Evolutionary conservation across 192 early-diverging fungal species (phyloP).

Genomic region (Backusella westeae): DNA sequence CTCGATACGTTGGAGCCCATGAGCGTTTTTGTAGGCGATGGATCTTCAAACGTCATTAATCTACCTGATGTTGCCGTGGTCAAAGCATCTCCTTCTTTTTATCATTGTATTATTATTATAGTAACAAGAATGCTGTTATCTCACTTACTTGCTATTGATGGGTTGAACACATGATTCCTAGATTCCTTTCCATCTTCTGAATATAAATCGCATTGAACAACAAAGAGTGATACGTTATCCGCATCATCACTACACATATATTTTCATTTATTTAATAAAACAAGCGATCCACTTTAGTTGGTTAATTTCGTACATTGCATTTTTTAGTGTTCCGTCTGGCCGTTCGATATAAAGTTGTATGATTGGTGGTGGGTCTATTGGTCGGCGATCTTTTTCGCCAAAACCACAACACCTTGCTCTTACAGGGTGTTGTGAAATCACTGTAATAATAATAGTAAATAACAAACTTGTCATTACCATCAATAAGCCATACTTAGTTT

Average conservation of each 20-base stretch:
- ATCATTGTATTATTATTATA: constrained; percentile 1
- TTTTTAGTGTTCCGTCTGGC: constrained; percentile 24
- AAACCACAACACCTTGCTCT: constrained; percentile 68
- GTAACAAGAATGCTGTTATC: neutral
- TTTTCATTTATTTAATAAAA: neutral
- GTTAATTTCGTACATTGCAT: constrained; percentile 29
- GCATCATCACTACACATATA: constrained; percentile 37
- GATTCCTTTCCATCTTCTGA: constrained; percentile 26
- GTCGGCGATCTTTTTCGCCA: constrained; percentile 67
- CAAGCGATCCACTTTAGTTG: no score
- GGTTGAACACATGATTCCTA: constrained; percentile 37
- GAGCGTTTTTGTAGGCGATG: constrained; percentile 17
- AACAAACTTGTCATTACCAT: neutral
- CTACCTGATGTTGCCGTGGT: neutral
- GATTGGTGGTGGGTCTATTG: constrained; percentile 67
- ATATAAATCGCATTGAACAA: constrained; percentile 38
- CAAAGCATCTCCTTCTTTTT: neutral
- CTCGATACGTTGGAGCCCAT: constrained; percentile 23
- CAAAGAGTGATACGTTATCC: constrained; percentile 22
- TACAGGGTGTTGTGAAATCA: constrained; percentile 62
- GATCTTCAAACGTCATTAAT: constrained; percentile 12
- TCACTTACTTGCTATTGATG: constrained; percentile 19
- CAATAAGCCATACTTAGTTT: constrained; percentile 1
- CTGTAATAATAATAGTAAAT: constrained; percentile 3
- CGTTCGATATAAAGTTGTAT: constrained; percentile 51